Conservation (phyloP, 352 stramenopile species). For the Phytophthora rubi region DNA sequence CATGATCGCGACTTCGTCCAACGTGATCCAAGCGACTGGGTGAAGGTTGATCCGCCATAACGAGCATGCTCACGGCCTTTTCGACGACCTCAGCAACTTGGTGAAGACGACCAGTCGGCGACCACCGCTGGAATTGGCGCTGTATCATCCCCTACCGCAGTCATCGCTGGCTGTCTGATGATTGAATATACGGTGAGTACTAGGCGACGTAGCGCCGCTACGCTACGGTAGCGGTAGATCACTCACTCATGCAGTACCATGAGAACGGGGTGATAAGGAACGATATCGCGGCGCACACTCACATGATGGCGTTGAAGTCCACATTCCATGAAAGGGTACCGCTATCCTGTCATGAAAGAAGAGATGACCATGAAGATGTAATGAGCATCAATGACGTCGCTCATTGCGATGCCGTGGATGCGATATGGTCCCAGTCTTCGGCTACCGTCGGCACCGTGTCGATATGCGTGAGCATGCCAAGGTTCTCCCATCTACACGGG, state of each 20-base stretch:
- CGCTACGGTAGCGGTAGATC: too few relatives aligned
- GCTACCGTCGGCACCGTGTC: too few relatives aligned
- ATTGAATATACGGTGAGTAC: too few relatives aligned
- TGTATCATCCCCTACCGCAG: constrained; percentile 24
- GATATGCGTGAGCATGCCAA: too few relatives aligned
- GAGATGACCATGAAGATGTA: too few relatives aligned
- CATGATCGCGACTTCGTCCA: constrained; percentile 18
- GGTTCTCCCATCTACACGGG: too few relatives aligned
- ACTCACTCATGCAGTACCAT: neutral
- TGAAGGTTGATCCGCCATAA: constrained; percentile 53
- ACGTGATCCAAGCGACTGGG: constrained; percentile 58
- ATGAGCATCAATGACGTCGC: too few relatives aligned
- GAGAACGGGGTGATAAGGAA: neutral
- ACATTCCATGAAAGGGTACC: neutral
- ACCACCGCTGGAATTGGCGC: constrained; percentile 59
- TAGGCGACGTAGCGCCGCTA: too few relatives aligned
- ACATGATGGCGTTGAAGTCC: neutral
- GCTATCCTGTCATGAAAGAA: too few relatives aligned
- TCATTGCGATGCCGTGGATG: neutral
- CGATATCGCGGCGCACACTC: neutral
- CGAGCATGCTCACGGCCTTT: constrained; percentile 46
- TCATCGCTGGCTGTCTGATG: too few relatives aligned
- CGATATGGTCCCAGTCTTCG: too few relatives aligned
- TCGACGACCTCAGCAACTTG: constrained; percentile 25
- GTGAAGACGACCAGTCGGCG: constrained; percentile 22